Conservation (phyloP, 139 green algal genomes). For the Volvox africanus region DNA sequence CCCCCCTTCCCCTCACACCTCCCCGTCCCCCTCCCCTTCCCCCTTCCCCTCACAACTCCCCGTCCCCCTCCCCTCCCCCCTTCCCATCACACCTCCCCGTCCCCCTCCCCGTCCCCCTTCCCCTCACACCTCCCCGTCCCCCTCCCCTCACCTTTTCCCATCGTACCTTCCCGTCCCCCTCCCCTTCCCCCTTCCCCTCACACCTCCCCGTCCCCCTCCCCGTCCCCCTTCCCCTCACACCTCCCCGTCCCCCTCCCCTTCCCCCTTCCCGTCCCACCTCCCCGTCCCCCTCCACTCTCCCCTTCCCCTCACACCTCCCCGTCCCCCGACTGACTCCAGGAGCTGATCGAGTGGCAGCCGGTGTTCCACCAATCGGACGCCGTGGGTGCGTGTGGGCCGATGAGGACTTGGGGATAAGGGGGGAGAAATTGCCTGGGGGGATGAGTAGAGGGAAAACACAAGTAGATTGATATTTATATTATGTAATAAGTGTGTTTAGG, state of each 20-base stretch:
- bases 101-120: background rate
- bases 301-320: slow-evolving; percentile 9
- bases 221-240: too few relatives aligned
- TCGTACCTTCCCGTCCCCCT: too few relatives aligned
- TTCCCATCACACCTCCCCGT: background rate
- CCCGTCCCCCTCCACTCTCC: background rate
- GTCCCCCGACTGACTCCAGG: slow-evolving; percentile 54
- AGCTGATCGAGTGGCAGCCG: slow-evolving; percentile 97
- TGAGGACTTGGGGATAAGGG: too few relatives aligned
- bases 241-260: background rate
- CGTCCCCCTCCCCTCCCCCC: background rate
- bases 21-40: background rate
- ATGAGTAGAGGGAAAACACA: too few relatives aligned
- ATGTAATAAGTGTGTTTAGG: too few relatives aligned
- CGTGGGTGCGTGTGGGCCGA: slow-evolving; percentile 20
- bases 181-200: too few relatives aligned
- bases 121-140: background rate
- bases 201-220: background rate
- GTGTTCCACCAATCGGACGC: slow-evolving; percentile 86
- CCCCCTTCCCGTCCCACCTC: background rate
- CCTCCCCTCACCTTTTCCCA: too few relatives aligned
- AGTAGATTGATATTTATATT: too few relatives aligned
- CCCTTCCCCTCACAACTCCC: background rate
- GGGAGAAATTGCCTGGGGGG: too few relatives aligned
- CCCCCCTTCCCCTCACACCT: background rate